Evolutionary conservation across 129 eudicot species (phyloP).

Genomic region (Calendula officinalis): DNA sequence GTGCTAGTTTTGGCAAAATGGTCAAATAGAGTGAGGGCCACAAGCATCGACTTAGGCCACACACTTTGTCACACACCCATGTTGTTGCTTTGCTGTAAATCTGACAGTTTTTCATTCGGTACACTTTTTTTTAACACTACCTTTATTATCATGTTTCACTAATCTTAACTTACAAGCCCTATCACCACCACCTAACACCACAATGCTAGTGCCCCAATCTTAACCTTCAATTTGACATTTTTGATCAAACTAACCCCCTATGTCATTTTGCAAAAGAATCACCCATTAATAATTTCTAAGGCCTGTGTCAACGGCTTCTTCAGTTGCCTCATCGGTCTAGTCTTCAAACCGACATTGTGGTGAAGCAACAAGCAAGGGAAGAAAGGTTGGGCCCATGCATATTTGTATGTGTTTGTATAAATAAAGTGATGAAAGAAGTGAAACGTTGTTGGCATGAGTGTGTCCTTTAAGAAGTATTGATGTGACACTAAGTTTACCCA

Average conservation of each 20-base stretch:
- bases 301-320: no score
- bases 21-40: constrained; percentile 25
- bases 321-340: no score
- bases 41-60: constrained; percentile 33
- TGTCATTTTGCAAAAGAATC: constrained; percentile 14
- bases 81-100: constrained; percentile 38
- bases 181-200: constrained; percentile 26
- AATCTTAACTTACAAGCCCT: constrained; percentile 35
- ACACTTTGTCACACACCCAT: constrained; percentile 30
- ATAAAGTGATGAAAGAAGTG: no score
- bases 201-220: constrained; percentile 16
- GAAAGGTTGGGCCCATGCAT: no score
- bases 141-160: constrained; percentile 31
- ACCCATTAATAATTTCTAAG: background rate
- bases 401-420: no score
- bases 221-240: constrained; percentile 18
- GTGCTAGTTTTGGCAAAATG: constrained; percentile 21
- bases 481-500: no score
- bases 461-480: no score
- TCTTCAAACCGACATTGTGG: no score
- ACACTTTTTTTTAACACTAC: constrained; percentile 23
- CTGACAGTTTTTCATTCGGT: constrained; percentile 32
- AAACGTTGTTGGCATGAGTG: no score
- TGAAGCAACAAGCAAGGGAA: background rate
- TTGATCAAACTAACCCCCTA: constrained; percentile 24